Base-by-base conservation (phyloP, 2,329 filamentous ascomycete species). In the Thermoascus crustaceus region DNA sequence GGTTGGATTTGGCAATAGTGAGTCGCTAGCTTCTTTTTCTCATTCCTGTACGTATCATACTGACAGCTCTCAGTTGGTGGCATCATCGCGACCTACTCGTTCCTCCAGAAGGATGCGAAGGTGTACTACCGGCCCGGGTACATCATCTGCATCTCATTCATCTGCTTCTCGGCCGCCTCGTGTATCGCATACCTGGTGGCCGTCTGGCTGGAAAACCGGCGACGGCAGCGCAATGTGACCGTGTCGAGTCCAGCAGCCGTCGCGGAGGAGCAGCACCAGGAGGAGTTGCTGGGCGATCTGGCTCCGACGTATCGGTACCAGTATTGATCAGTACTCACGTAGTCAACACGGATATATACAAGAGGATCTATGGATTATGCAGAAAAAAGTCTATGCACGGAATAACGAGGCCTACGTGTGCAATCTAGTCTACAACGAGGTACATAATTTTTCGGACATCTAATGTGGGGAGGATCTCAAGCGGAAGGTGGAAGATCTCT, bases 51-150 rank as follows among this genome's bases (percentile, higher is more conserved):
- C 17, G n/a, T n/a, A n/a, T n/a, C n/a, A n/a, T 37, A 30, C 38
- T 44, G 10, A 40, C 36, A 16, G 24, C 17, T 10, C 4, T 10
- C 32, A 59, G 76, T 86, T 23, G 83, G 83, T 26, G 84, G 83
- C 17, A 86, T 88, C 50, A 80, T 88, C 41, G 73, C 83, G 8
- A 85, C 82, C 0, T 87, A 78, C 60, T 66, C 75, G 1, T 86
- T 85, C 57, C 52, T 83, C 11, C 54, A 63, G 16, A 72, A 66
- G 34, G 85, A 94, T 54, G 73, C 74, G 2, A 85, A 84, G 1
- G 51, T 59, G 14, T 94, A 81, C 58, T 94, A 81, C 58, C 73
- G 66, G 5, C 77, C 72, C 1, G 88, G 87, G 0, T 93, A 91
- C 60, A 73, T 72, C 35, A 86, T 94, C 43, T 82, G 78, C 52